Evolutionary conservation across 2,329 filamentous ascomycete species (phyloP).

Genomic region (Colletotrichum filicis): DNA sequence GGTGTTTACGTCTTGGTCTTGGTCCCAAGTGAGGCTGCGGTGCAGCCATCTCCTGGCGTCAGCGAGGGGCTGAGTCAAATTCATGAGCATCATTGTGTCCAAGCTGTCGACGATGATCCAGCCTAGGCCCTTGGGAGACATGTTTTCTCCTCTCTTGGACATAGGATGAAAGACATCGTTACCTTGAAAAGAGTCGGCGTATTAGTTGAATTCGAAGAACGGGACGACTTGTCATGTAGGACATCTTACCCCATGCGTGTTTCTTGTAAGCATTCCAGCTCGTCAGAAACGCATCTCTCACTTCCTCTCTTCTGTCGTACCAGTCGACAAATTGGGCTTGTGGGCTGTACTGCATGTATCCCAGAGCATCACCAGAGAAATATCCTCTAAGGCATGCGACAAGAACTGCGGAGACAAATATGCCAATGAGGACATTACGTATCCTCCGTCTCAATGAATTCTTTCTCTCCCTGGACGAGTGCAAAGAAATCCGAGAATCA

Average conservation of each 20-base stretch:
- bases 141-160: conserved; percentile 71
- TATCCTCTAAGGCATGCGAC: background rate
- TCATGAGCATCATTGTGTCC: conserved; percentile 84
- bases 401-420: background rate
- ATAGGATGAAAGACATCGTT: conserved; percentile 76
- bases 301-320: conserved; percentile 79
- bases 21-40: conserved; percentile 73
- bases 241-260: conserved; percentile 88
- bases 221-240: background rate
- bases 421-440: background rate
- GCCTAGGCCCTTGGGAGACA: conserved; percentile 77
- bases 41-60: conserved; percentile 78
- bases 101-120: conserved; percentile 84
- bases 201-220: background rate
- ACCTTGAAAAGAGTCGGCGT: conserved; percentile 44
- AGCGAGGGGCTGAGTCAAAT: conserved; percentile 74
- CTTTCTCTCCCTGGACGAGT: background rate
- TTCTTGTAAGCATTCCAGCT: conserved; percentile 94
- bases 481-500: background rate
- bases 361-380: background rate
- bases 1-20: conserved; percentile 79
- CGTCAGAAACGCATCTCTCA: conserved; percentile 87
- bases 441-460: background rate
- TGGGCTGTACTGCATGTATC: background rate
- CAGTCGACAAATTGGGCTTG: conserved; percentile 68